Evolutionary conservation across 305 asterid genomes (phyloP).

Genomic region (Fraxinus greggii): DNA sequence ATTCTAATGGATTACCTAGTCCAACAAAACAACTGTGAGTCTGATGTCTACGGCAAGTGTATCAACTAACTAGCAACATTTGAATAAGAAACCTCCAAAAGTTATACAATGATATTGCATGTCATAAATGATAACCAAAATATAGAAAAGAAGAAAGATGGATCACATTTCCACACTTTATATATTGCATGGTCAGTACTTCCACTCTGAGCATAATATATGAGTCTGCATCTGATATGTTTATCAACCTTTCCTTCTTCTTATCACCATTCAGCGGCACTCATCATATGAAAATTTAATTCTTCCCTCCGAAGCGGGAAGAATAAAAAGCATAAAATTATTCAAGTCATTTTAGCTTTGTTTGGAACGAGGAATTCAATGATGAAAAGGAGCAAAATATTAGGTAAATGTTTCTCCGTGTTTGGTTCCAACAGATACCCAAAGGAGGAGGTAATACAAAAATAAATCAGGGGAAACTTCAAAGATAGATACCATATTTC

Average conservation of each 20-base stretch:
- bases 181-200: background rate
- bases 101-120: background rate
- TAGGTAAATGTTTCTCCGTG: background rate
- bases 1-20: background rate
- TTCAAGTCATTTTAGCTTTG: background rate
- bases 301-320: background rate
- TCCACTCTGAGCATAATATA: background rate
- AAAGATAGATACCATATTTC: background rate
- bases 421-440: background rate
- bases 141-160: background rate
- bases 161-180: background rate
- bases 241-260: background rate
- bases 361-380: background rate
- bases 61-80: background rate
- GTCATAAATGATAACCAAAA: background rate
- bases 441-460: background rate
- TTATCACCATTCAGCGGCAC: background rate
- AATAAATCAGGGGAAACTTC: background rate
- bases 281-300: background rate
- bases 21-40: background rate
- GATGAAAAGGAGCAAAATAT: background rate
- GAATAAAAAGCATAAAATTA: background rate
- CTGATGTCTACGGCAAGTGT: background rate
- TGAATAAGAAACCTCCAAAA: background rate
- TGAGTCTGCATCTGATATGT: background rate